Conservation (phyloP, 805 yeast species). For the Blastobotrys muscicola region DNA sequence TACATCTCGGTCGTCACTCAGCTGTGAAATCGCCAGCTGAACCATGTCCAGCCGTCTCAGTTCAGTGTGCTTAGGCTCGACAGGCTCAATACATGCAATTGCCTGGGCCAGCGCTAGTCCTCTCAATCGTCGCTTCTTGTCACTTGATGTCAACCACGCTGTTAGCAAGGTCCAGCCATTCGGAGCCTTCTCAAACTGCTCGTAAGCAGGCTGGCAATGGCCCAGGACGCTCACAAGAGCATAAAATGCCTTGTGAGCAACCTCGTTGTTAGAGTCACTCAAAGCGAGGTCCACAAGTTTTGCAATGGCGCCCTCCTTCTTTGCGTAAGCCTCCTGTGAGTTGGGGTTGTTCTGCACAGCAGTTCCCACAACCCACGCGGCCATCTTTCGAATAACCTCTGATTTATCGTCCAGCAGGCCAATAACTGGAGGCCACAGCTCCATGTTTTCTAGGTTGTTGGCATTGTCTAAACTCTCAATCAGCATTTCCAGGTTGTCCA, state of each 20-base stretch:
- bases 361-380: constrained; percentile 73
- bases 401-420: constrained; percentile 38
- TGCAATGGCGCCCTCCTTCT: constrained; percentile 23
- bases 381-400: constrained; percentile 42
- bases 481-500: constrained; percentile 88
- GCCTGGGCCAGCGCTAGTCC: constrained; percentile 15
- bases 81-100: constrained; percentile 16
- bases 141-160: constrained; percentile 13
- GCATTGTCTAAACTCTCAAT: constrained; percentile 93
- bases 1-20: constrained; percentile 18
- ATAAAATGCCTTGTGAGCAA: constrained; percentile 58
- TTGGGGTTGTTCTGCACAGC: constrained; percentile 87
- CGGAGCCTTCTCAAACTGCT: constrained; percentile 38
- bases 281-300: constrained; percentile 22
- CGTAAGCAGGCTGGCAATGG: constrained; percentile 51
- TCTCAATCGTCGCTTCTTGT: constrained; percentile 10
- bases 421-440: constrained; percentile 71
- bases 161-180: constrained; percentile 57
- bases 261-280: constrained; percentile 23
- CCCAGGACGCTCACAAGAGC: constrained; percentile 69
- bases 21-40: constrained; percentile 9
- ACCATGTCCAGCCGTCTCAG: constrained; percentile 7
- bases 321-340: constrained; percentile 54
- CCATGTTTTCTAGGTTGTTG: constrained; percentile 74
- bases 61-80: constrained; percentile 8